Conservation (phyloP, 1,139 yeast species). For the Pichia sp. region DNA sequence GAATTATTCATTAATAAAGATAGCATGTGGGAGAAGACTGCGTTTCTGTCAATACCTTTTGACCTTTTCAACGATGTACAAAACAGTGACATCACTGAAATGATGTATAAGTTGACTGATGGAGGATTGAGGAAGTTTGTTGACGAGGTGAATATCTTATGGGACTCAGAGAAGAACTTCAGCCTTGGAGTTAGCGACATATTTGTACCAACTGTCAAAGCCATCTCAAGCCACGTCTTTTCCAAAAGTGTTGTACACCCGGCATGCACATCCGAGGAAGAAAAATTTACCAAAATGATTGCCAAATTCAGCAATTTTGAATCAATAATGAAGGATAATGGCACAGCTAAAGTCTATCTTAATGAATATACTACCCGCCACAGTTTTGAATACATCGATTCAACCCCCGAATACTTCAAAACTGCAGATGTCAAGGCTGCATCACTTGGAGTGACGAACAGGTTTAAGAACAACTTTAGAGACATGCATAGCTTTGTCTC, state of each 20-base stretch:
- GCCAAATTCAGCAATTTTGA: too few relatives aligned
- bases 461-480: conserved; percentile 38
- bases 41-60: conserved; percentile 26
- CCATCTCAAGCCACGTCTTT: conserved; percentile 4
- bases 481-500: conserved; percentile 42
- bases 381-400: conserved; percentile 25
- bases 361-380: neutral
- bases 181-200: conserved; percentile 4
- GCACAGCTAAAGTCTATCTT: conserved; percentile 2
- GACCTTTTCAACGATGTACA: conserved; percentile 25
- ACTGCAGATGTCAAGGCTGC: conserved; percentile 5
- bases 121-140: conserved; percentile 9
- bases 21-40: conserved; percentile 38
- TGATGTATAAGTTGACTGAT: conserved; percentile 9
- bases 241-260: conserved; percentile 2
- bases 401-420: conserved; percentile 24
- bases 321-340: too few relatives aligned
- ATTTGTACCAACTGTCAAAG: conserved; percentile 14
- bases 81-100: conserved; percentile 3
- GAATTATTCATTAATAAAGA: neutral
- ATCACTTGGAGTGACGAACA: conserved; percentile 40
- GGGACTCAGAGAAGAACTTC: conserved; percentile 1
- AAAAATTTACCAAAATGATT: too few relatives aligned
- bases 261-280: too few relatives aligned
- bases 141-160: conserved; percentile 3